Percentiles rank a stretch among this genome's conserved stretches.
Evolutionary conservation across 208 protist species (phyloP).

Genomic region (Tetramitus jugosus): DNA sequence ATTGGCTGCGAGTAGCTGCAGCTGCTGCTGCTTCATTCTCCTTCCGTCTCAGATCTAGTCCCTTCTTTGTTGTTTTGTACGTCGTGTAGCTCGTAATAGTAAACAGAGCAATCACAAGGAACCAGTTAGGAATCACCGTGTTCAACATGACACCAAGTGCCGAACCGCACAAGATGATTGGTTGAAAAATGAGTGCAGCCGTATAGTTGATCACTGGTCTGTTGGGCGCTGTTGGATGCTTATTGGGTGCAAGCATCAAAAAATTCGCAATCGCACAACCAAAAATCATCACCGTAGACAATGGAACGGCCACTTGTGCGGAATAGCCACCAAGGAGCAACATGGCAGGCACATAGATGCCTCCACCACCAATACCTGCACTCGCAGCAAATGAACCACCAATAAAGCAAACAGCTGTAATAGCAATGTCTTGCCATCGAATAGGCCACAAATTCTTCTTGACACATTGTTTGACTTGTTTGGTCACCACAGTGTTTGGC

Average conservation of each 20-base stretch:
- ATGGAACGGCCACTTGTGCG: neutral
- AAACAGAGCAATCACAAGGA: conserved; percentile 7
- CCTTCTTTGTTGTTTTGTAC: neutral
- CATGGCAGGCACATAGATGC: neutral
- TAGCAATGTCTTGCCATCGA: neutral
- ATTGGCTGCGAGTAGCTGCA: neutral
- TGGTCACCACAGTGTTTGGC: too few species aligned
- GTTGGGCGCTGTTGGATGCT: neutral
- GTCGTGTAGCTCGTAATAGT: neutral
- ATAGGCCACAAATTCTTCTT: neutral
- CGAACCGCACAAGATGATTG: neutral
- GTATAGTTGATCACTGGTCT: conserved; percentile 4
- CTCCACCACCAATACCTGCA: neutral
- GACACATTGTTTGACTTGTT: too few species aligned
- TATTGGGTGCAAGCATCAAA: neutral
- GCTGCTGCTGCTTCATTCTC: neutral
- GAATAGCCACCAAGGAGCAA: neutral
- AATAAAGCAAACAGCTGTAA: neutral
- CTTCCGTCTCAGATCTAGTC: neutral
- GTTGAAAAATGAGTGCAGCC: neutral
- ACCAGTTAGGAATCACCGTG: neutral
- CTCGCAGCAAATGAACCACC: neutral
- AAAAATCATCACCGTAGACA: conserved; percentile 16
- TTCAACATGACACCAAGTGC: conserved; percentile 24
- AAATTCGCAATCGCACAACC: neutral